Percentiles rank a stretch among this genome's conserved stretches.
These are phyloP conservation scores for Puccinia novopanici DNA, from an alignment of 1,284 basidiomycete genomes.

Conservation along the genomic window DNA sequence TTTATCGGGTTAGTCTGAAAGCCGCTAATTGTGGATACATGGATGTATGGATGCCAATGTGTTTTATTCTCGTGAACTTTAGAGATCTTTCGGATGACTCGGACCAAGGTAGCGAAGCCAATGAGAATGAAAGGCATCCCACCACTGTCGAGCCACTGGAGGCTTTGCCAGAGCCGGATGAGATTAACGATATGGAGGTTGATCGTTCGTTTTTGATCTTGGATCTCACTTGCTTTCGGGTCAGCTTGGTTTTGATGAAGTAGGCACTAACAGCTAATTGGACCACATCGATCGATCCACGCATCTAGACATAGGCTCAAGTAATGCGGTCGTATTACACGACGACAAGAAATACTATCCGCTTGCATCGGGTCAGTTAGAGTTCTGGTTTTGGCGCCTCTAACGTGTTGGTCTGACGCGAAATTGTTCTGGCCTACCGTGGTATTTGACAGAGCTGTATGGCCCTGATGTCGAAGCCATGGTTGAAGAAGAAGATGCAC, in stretches of 20 bases:
- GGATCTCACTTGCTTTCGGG: neutral
- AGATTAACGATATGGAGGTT: conserved; percentile 41
- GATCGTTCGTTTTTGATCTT: conserved; percentile 35
- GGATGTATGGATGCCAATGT: neutral
- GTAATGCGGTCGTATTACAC: conserved; percentile 59
- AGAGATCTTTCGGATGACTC: conserved; percentile 49
- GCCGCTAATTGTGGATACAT: neutral
- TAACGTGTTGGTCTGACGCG: neutral
- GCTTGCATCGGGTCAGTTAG: conserved; percentile 53
- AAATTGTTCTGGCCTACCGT: neutral
- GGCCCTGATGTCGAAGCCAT: conserved; percentile 59
- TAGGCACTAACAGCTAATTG: neutral
- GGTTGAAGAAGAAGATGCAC: conserved; percentile 97
- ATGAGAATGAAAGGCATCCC: conserved; percentile 23
- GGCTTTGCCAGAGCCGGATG: conserved; percentile 44
- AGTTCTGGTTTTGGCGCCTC: neutral
- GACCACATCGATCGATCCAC: neutral
- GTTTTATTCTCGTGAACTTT: neutral
- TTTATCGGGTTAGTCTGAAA: conserved; percentile 32
- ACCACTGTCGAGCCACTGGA: conserved; percentile 29
- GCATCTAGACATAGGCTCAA: conserved; percentile 54
- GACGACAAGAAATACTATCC: conserved; percentile 60
- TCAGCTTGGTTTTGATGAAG: neutral
- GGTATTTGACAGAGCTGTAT: conserved; percentile 56
- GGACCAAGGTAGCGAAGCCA: conserved; percentile 30